These are phyloP conservation scores for Apiospora marii DNA, from an alignment of 2,329 filamentous ascomycete species.

Conservation along the genomic window DNA sequence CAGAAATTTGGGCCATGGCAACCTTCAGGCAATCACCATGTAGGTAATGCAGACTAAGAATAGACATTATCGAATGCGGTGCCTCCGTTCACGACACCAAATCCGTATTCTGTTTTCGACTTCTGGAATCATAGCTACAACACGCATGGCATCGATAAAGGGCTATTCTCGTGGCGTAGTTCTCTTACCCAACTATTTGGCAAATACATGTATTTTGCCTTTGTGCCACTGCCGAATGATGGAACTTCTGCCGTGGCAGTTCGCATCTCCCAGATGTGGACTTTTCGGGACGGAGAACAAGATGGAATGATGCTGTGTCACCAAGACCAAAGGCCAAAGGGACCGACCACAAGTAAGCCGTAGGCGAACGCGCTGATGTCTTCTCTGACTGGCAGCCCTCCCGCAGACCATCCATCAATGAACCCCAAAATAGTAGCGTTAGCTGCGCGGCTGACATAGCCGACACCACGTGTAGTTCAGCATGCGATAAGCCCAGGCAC, in stretches of 20 bases:
- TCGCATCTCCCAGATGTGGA: slow-evolving; percentile 7
- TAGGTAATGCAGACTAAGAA: slow-evolving; percentile 27
- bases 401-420: neutral
- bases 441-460: slow-evolving; percentile 8
- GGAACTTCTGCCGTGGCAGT: neutral
- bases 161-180: slow-evolving; percentile 1
- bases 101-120: neutral
- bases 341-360: neutral
- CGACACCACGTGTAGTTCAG: slow-evolving; percentile 4
- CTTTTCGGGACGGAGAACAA: neutral
- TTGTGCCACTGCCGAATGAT: slow-evolving; percentile 8
- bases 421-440: slow-evolving; percentile 13
- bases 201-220: slow-evolving; percentile 1
- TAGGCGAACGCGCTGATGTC: neutral
- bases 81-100: slow-evolving; percentile 28
- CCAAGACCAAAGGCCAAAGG: neutral
- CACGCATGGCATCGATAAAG: neutral
- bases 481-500: slow-evolving; percentile 1
- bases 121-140: neutral
- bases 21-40: slow-evolving; percentile 6
- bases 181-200: slow-evolving; percentile 5
- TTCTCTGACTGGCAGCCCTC: slow-evolving; percentile 3
- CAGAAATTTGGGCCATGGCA: slow-evolving; percentile 11
- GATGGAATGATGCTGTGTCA: neutral
- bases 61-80: slow-evolving; percentile 30